These are phyloP conservation scores for Pseudogymnoascus sp. DNA, from an alignment of 2,329 filamentous ascomycete species.

Conservation along the genomic window DNA sequence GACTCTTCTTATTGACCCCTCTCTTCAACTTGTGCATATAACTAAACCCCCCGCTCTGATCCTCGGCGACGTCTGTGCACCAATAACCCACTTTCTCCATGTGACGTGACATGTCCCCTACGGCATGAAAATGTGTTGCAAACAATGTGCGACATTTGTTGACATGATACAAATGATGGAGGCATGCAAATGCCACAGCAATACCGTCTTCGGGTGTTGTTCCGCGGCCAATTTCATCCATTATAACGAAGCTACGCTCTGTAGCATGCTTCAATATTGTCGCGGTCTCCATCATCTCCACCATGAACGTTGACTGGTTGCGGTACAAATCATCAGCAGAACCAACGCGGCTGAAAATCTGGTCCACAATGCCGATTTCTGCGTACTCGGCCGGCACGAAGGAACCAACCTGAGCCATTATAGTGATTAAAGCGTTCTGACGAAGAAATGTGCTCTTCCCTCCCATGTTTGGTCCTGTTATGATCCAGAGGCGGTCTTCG, in stretches of 20 bases:
- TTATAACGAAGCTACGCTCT: conserved; percentile 79
- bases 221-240: conserved; percentile 94
- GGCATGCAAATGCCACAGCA: conserved; percentile 79
- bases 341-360: conserved; percentile 87
- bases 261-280: conserved; percentile 82
- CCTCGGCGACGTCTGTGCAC: conserved; percentile 83
- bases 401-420: conserved; percentile 84
- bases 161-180: conserved; percentile 71
- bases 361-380: conserved; percentile 85
- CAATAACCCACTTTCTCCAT: conserved; percentile 45
- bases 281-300: conserved; percentile 96
- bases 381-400: conserved; percentile 87
- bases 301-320: conserved; percentile 97
- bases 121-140: conserved; percentile 84
- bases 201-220: conserved; percentile 89
- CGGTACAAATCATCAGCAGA: conserved; percentile 92
- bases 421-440: conserved; percentile 89
- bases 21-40: conserved; percentile 76
- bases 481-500: conserved; percentile 55
- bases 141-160: conserved; percentile 79
- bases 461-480: conserved; percentile 94
- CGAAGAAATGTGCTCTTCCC: conserved; percentile 94
- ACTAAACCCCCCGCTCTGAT: conserved; percentile 59
- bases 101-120: conserved; percentile 63
- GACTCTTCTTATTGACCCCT: conserved; percentile 78